Evolutionary conservation across 352 stramenopile species (phyloP), one percentile per base, ranked within the genome.

Genomic region (Phytophthora citricola): DNA sequence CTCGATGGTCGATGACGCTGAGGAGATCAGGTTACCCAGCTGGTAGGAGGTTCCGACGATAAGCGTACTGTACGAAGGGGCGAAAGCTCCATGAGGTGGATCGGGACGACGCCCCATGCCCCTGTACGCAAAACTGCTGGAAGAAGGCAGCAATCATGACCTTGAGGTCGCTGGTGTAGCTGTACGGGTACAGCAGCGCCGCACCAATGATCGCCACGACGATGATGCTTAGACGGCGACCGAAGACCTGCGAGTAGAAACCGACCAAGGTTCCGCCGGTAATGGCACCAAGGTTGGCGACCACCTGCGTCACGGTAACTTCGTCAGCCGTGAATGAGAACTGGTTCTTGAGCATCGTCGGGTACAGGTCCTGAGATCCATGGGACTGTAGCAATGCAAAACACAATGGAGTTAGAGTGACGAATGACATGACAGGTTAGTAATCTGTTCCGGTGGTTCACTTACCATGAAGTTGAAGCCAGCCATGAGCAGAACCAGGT

Each of bases 21-120:
- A 78, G 31, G 78, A 81, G 58, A 86, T 83, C n/a, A 86, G 39
- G 63, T 83, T 86, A 36, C 78, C 78, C 5, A 86, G 66, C 43
- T 86, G 78, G 52, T 86, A 86, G 0, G 72, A 68, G 1, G 78
- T 83, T 47, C 78, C 78, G 11, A 78, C 66, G 43, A 86, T 63
- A 32, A 86, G 78, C 2, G 77, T 80, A 36, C 50, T 72, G 75
- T 83, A 83, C 4, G 71, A 76, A 26, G 77, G 77, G 72, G 71
- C 5, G 77, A 76, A 9, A 86, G 63, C 48, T 86, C 77, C 69
- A 86, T 79, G 43, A 86, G 63, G 61, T 86, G 74, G 38, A 86
- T 86, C 17, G 77, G 77, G 40, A 86, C 76, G 32, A 86, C 78
- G 2, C 78, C 78, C 75, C 72, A 83, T 7, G 78, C 78, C 75